phyloP scores from a whole-genome alignment of 2,329 filamentous ascomycete genomes.

The Myrmaecium sp. region DNA sequence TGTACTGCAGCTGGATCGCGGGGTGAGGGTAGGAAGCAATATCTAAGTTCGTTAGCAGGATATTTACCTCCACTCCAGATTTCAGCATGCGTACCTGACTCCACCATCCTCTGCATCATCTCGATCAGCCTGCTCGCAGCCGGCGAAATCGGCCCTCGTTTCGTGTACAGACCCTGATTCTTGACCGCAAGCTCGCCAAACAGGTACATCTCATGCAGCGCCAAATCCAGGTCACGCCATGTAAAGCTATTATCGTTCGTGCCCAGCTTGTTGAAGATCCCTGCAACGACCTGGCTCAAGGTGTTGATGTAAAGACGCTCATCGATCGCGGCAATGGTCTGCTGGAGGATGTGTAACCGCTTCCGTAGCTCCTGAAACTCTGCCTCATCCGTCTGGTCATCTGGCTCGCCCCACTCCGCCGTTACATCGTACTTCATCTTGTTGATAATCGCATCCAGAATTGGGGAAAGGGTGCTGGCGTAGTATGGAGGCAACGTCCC shows the following conservation, averaged over 20 bases:
- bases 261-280: slow-evolving; percentile 67
- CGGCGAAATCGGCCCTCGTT: slow-evolving; percentile 62
- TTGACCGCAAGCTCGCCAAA: slow-evolving; percentile 90
- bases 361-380: slow-evolving; percentile 93
- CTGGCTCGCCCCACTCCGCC: slow-evolving; percentile 79
- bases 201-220: slow-evolving; percentile 85
- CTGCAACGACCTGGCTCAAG: slow-evolving; percentile 72
- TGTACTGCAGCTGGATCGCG: slow-evolving; percentile 85
- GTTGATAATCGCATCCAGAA: slow-evolving; percentile 76
- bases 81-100: slow-evolving; percentile 48
- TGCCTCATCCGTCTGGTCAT: slow-evolving; percentile 89
- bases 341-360: slow-evolving; percentile 75
- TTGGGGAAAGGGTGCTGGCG: slow-evolving; percentile 66
- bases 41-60: slow-evolving; percentile 32
- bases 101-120: slow-evolving; percentile 94
- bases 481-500: slow-evolving; percentile 56
- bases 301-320: slow-evolving; percentile 78
- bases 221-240: slow-evolving; percentile 90
- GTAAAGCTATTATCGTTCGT: slow-evolving; percentile 50
- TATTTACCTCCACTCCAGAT: too few species aligned
- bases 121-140: slow-evolving; percentile 68
- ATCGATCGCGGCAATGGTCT: slow-evolving; percentile 79
- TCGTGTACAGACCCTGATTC: slow-evolving; percentile 70
- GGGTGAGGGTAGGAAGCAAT: slow-evolving; percentile 78
- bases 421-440: slow-evolving; percentile 99